A percentile compares a stretch with the other conserved stretches of the same genome.
Conservation (phyloP, 768 basidiomycete genomes). For the Boletus huronensis region DNA sequence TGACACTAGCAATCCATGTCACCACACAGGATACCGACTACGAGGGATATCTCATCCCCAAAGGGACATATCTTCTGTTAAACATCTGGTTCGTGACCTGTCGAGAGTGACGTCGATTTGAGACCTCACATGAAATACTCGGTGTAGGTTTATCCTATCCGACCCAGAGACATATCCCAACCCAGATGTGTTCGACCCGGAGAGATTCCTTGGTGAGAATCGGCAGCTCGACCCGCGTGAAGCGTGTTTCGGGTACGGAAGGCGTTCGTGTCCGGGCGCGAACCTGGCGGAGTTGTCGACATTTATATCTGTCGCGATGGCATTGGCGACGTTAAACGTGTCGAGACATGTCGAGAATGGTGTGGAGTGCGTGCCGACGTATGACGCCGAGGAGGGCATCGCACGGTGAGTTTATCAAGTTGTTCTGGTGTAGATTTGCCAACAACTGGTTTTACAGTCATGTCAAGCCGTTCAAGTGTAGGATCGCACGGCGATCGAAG, state of each 20-base stretch:
- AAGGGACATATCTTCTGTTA: constrained; percentile 8
- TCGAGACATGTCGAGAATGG: constrained; percentile 1
- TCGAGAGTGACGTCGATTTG: neutral
- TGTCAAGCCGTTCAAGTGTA: constrained; percentile 14
- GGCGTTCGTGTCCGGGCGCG: constrained; percentile 9
- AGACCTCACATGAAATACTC: neutral
- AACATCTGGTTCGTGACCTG: constrained; percentile 11
- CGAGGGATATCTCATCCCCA: constrained; percentile 20
- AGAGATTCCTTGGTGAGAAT: constrained; percentile 10
- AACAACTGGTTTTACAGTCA: neutral
- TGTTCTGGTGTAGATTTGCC: no score
- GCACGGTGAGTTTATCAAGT: neutral
- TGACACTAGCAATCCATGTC: neutral
- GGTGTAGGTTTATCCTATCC: constrained; percentile 8
- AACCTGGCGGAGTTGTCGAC: constrained; percentile 5
- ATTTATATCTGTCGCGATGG: constrained; percentile 2
- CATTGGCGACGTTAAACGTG: constrained; percentile 11
- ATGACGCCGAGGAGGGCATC: neutral
- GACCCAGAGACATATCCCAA: constrained; percentile 8
- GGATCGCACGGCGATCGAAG: constrained; percentile 1
- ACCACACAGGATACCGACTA: neutral
- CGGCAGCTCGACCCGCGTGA: constrained; percentile 9
- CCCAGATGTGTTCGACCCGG: constrained; percentile 12
- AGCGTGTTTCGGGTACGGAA: constrained; percentile 18
- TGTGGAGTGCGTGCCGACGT: neutral